These are phyloP conservation scores for Lipomyces chichibuensis DNA, from an alignment of 805 yeast genomes.

Conservation along the genomic window DNA sequence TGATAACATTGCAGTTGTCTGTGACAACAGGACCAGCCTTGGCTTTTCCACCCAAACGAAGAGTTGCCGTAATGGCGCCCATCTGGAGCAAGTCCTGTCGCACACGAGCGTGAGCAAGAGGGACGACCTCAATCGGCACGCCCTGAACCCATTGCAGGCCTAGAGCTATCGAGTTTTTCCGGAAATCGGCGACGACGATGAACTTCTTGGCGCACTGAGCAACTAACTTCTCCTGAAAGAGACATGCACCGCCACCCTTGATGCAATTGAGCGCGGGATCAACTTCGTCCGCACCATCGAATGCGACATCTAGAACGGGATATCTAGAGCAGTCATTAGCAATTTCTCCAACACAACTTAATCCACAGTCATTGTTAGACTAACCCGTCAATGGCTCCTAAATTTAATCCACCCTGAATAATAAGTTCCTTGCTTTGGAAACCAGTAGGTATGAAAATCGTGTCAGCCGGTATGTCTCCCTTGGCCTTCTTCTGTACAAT, in stretches of 20 bases:
- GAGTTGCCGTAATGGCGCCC: slow-evolving; percentile 64
- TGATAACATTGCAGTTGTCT: slow-evolving; percentile 89
- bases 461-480: slow-evolving; percentile 46
- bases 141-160: slow-evolving; percentile 88
- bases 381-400: slow-evolving; percentile 82
- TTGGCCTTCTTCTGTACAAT: slow-evolving; percentile 63
- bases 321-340: slow-evolving; percentile 15
- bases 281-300: slow-evolving; percentile 98
- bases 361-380: background rate
- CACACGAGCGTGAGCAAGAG: slow-evolving; percentile 81
- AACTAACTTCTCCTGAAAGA: slow-evolving; percentile 93
- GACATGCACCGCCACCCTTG: slow-evolving; percentile 99
- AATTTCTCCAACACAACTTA: background rate
- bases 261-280: slow-evolving; percentile 80
- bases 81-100: slow-evolving; percentile 59
- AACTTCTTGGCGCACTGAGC: slow-evolving; percentile 78
- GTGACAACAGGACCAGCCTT: slow-evolving; percentile 98
- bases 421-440: slow-evolving; percentile 91
- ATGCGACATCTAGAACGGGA: slow-evolving; percentile 84
- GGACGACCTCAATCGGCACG: slow-evolving; percentile 94
- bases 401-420: slow-evolving; percentile 71
- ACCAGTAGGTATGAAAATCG: slow-evolving; percentile 92
- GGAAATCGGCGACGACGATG: slow-evolving; percentile 86
- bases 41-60: slow-evolving; percentile 85
- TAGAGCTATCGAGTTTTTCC: slow-evolving; percentile 74